Evolutionary conservation across 2,329 filamentous ascomycete species (phyloP).

Genomic region (Aspergillus caelatus): DNA sequence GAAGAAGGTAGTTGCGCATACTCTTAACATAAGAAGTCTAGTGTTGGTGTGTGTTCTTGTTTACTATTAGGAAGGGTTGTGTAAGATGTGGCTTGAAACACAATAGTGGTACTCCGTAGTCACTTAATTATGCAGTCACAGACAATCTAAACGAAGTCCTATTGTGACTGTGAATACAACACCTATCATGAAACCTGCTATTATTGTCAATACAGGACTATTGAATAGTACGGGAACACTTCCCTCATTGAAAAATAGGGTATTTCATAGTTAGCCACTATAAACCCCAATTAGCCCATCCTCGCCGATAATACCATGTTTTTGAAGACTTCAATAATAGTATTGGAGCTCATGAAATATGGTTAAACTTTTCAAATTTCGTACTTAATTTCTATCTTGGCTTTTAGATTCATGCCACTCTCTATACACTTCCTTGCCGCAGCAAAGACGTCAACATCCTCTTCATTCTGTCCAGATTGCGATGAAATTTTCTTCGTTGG

Average conservation of each 20-base stretch:
- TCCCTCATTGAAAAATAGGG: neutral
- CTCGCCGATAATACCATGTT: neutral
- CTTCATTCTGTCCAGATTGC: slow-evolving; percentile 12
- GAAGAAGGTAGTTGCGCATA: neutral
- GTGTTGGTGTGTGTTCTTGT: neutral
- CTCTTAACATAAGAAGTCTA: neutral
- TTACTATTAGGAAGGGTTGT: neutral
- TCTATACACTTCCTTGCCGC: neutral
- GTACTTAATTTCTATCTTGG: neutral
- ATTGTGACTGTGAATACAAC: neutral
- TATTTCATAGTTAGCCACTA: neutral
- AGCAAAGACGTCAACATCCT: neutral
- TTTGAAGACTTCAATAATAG: neutral
- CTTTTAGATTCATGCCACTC: neutral
- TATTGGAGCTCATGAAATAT: neutral
- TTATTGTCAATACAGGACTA: neutral
- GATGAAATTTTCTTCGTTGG: slow-evolving; percentile 15
- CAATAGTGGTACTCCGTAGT: neutral
- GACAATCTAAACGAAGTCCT: neutral
- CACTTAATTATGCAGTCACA: neutral
- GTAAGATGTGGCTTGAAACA: neutral
- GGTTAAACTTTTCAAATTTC: neutral
- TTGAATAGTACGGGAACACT: neutral
- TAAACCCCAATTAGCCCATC: neutral
- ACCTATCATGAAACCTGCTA: neutral